Percentiles rank a stretch among this genome's conserved stretches.
Conservation (phyloP, 225 moss, liverwort and hornwort species). For the Sphagnum tenellum region DNA sequence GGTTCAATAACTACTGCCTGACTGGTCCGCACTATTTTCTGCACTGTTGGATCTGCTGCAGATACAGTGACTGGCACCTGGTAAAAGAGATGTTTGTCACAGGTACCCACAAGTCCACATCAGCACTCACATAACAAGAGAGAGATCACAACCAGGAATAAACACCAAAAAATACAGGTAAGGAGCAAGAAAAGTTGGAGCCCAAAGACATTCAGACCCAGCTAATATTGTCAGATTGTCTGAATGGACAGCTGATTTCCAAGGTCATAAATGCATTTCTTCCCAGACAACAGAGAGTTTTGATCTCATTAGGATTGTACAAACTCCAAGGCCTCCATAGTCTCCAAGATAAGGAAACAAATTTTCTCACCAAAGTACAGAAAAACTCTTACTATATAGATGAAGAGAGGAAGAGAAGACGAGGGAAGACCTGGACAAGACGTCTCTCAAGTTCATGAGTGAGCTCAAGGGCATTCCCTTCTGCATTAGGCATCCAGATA, state of each 20-base stretch:
- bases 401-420: no score
- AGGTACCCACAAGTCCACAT: conserved; percentile 6
- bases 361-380: no score
- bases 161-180: not conserved
- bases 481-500: conserved; percentile 78
- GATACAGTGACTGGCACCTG: conserved; percentile 57
- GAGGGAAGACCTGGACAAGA: conserved; percentile 38
- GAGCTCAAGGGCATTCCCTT: conserved; percentile 68
- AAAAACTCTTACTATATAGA: no score
- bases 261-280: no score
- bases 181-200: not conserved
- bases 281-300: no score
- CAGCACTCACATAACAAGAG: not conserved
- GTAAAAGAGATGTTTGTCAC: conserved; percentile 3
- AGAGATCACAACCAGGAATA: not conserved
- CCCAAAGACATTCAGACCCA: no score
- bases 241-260: no score
- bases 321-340: no score
- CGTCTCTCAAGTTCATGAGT: conserved; percentile 80
- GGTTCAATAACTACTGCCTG: conserved; percentile 58
- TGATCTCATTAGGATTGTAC: no score
- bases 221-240: no score
- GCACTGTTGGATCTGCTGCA: conserved; percentile 63
- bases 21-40: conserved; percentile 56
- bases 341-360: no score